A percentile compares a stretch with the other conserved stretches of the same genome.
These are phyloP conservation scores for Phialemonium atrogriseum DNA, from an alignment of 2,329 filamentous ascomycete species.

Conservation along the genomic window DNA sequence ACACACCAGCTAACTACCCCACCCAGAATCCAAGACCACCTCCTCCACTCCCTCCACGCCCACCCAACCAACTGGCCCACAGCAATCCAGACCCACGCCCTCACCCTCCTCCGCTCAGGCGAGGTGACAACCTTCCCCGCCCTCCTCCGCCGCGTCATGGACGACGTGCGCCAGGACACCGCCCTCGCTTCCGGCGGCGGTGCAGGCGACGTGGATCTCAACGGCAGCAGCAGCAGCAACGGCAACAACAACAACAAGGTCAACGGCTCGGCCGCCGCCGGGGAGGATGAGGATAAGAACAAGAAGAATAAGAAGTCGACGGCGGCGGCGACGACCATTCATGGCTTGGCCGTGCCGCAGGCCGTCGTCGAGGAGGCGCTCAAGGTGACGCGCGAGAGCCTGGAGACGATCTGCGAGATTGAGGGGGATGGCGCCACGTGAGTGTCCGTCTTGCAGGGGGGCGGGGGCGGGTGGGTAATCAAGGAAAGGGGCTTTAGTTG, in stretches of 20 bases:
- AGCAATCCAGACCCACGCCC: conserved; percentile 48
- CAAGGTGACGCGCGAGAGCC: conserved; percentile 48
- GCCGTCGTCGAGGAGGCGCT: conserved; percentile 54
- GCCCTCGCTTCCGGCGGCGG: conserved; percentile 18
- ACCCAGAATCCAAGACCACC: conserved; percentile 52
- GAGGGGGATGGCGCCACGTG: conserved; percentile 19
- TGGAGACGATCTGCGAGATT: conserved; percentile 41
- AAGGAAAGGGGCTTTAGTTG: no score
- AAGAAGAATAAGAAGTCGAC: background rate
- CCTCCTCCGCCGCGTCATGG: conserved; percentile 52
- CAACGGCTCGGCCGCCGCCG: conserved; percentile 19
- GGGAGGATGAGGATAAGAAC: conserved; percentile 12
- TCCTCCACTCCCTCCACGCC: conserved; percentile 54
- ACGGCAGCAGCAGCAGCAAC: no score
- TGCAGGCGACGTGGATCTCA: no score
- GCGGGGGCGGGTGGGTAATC: no score
- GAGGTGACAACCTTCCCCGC: conserved; percentile 51
- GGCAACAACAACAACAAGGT: conserved; percentile 15
- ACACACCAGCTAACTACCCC: conserved; percentile 3
- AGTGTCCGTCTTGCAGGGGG: conserved; percentile 13
- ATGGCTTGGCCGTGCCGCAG: conserved; percentile 47
- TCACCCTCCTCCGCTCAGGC: conserved; percentile 51
- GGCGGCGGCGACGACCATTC: conserved; percentile 7
- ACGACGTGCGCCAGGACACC: conserved; percentile 50
- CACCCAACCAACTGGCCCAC: conserved; percentile 56